A percentile compares a stretch with the other conserved stretches of the same genome.
These are phyloP conservation scores for Syzygium oleosum DNA, from an alignment of 345 rosid species.

Conservation along the genomic window DNA sequence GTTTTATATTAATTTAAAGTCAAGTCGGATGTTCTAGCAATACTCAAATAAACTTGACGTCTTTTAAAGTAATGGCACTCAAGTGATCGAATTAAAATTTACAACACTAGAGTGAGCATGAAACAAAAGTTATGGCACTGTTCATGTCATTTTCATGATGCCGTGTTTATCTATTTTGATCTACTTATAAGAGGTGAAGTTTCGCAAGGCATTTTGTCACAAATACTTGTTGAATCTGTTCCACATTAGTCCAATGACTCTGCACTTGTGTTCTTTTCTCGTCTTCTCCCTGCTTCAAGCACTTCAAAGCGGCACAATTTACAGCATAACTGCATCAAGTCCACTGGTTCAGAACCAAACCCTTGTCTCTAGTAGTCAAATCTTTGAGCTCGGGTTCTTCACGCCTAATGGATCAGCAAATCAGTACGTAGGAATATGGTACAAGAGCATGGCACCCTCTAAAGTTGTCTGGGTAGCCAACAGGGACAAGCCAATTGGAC, in stretches of 20 bases:
- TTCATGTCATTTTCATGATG: background rate
- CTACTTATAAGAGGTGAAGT: background rate
- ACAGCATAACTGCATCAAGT: background rate
- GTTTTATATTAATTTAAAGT: background rate
- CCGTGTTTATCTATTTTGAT: background rate
- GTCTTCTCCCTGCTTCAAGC: background rate
- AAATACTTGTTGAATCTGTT: background rate
- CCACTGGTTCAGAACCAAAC: background rate
- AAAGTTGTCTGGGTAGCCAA: slow-evolving; percentile 34
- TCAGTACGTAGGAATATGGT: background rate
- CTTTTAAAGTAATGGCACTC: background rate
- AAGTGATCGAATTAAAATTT: background rate
- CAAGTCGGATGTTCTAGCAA: background rate
- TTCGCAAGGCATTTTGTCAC: background rate
- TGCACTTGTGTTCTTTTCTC: background rate
- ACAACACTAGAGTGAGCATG: background rate
- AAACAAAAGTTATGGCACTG: background rate
- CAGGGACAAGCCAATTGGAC: slow-evolving; percentile 19
- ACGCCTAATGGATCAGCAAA: background rate
- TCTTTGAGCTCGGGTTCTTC: slow-evolving; percentile 5
- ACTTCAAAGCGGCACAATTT: background rate
- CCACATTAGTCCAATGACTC: no score
- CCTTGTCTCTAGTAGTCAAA: background rate
- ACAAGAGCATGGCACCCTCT: background rate
- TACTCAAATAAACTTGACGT: background rate